A percentile compares a stretch with the other conserved stretches of the same genome.
Evolutionary conservation across 139 green algal species (phyloP).

Genomic region (Tetraselmis chui): DNA sequence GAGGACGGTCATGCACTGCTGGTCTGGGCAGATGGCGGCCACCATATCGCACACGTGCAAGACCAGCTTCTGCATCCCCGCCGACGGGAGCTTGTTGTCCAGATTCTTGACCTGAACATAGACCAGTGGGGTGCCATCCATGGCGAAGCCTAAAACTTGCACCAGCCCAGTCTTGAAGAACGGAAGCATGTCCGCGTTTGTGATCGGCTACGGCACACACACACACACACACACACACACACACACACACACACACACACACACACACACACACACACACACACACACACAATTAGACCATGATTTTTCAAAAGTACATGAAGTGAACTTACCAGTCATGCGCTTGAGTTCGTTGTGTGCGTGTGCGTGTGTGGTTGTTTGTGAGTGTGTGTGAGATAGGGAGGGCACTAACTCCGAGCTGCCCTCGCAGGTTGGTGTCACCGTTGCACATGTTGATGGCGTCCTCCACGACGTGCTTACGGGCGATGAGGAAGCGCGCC

Average conservation of each 20-base stretch:
- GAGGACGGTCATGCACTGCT: neutral
- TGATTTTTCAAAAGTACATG: too few relatives aligned
- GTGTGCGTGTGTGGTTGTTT: too few relatives aligned
- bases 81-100: neutral
- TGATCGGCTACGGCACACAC: neutral
- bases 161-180: neutral
- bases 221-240: conserved; percentile 2
- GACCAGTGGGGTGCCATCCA: neutral
- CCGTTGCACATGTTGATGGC: neutral
- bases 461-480: neutral
- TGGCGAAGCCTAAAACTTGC: neutral
- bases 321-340: too few relatives aligned
- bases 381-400: too few relatives aligned
- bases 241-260: neutral
- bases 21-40: neutral
- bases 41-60: neutral
- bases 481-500: neutral
- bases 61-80: neutral
- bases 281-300: neutral
- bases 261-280: neutral
- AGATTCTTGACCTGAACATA: neutral
- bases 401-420: neutral
- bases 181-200: neutral
- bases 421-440: neutral
- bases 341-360: too few relatives aligned